A percentile compares a stretch with the other conserved stretches of the same genome.
Evolutionary conservation across 768 basidiomycete species (phyloP).

Genomic region (Agrocybe praecox): DNA sequence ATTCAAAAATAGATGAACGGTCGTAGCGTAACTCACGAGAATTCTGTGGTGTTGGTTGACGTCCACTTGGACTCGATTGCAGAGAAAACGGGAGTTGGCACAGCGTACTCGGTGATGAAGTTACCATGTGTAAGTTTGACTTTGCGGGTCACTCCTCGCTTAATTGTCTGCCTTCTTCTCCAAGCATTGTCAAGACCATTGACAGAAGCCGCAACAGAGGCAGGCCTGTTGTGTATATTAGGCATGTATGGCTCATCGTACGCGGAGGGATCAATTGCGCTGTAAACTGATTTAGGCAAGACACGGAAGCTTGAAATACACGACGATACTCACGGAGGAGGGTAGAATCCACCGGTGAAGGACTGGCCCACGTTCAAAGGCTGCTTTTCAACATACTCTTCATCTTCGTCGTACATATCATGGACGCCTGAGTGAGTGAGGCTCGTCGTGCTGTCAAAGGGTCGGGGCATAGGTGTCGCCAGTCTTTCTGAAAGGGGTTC

Average conservation of each 20-base stretch:
- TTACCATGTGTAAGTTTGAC: constrained; percentile 94
- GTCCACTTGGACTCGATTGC: constrained; percentile 83
- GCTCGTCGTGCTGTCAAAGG: constrained; percentile 60
- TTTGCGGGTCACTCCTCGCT: constrained; percentile 89
- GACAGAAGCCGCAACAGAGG: constrained; percentile 52
- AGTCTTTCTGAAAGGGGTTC: constrained; percentile 36
- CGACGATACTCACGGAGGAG: constrained; percentile 59
- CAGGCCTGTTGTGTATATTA: constrained; percentile 44
- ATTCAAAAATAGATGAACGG: background rate
- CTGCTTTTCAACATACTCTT: constrained; percentile 76
- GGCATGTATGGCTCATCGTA: constrained; percentile 67
- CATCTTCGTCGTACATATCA: constrained; percentile 60
- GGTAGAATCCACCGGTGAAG: constrained; percentile 70
- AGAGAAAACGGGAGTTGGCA: constrained; percentile 81
- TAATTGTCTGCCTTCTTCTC: constrained; percentile 86
- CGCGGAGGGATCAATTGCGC: constrained; percentile 55
- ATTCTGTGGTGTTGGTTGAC: constrained; percentile 79
- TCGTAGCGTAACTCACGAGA: constrained; percentile 64
- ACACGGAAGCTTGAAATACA: constrained; percentile 1
- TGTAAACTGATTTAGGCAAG: constrained; percentile 14
- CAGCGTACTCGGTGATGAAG: constrained; percentile 88
- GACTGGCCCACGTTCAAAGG: constrained; percentile 65
- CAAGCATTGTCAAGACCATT: constrained; percentile 63
- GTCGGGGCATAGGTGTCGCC: constrained; percentile 36
- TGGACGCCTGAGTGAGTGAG: constrained; percentile 53